Evolutionary conservation across 768 basidiomycete species (phyloP).

Genomic region (Termitomyces sp.): DNA sequence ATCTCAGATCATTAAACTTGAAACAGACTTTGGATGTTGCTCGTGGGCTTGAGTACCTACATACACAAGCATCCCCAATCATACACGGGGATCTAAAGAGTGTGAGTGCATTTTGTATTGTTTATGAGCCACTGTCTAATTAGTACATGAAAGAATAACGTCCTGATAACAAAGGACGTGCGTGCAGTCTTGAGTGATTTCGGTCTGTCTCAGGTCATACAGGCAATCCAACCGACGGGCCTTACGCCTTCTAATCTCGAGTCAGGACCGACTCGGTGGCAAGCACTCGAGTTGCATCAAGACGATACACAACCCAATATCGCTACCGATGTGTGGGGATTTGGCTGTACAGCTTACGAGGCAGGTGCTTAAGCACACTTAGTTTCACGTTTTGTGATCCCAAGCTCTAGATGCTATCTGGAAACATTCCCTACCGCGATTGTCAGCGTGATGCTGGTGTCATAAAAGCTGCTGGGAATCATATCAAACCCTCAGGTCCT

Average conservation of each 20-base stretch:
- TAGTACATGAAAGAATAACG: slow-evolving; percentile 30
- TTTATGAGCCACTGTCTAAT: not conserved
- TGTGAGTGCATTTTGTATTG: slow-evolving; percentile 11
- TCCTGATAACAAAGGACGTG: slow-evolving; percentile 37
- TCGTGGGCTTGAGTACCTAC: slow-evolving; percentile 37
- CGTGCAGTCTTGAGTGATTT: slow-evolving; percentile 41
- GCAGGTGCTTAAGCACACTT: slow-evolving; percentile 8
- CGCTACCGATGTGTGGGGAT: slow-evolving; percentile 30
- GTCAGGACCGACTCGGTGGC: slow-evolving; percentile 28
- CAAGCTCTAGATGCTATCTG: slow-evolving; percentile 4
- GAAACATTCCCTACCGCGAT: slow-evolving; percentile 12
- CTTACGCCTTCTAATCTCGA: slow-evolving; percentile 24
- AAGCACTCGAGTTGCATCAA: slow-evolving; percentile 28
- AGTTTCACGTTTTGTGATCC: not conserved
- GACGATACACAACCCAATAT: slow-evolving; percentile 22
- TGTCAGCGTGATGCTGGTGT: slow-evolving; percentile 10
- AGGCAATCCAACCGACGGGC: slow-evolving; percentile 24
- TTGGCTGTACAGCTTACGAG: slow-evolving; percentile 31
- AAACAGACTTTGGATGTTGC: slow-evolving; percentile 37
- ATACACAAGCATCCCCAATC: slow-evolving; percentile 33
- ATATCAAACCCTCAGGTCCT: slow-evolving; percentile 10
- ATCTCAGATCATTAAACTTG: not conserved
- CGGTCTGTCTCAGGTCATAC: slow-evolving; percentile 33
- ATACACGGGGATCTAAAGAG: slow-evolving; percentile 25
- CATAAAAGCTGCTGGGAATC: slow-evolving; percentile 7